Evolutionary conservation across 2,329 filamentous ascomycete genomes (phyloP).

Genomic region (Exophiala spinifera): DNA sequence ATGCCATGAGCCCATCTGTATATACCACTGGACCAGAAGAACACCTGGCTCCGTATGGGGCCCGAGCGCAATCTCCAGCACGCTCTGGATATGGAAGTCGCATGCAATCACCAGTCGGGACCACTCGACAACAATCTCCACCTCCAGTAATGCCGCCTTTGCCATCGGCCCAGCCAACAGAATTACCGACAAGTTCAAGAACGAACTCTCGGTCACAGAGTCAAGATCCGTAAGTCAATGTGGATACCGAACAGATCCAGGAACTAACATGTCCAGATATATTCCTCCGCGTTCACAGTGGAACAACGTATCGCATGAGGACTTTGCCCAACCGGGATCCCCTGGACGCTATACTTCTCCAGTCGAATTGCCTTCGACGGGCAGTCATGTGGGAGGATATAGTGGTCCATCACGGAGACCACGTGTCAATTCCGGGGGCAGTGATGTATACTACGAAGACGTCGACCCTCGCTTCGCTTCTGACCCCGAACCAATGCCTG

Average conservation of each 20-base stretch:
- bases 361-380: conserved; percentile 48
- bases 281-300: conserved; percentile 47
- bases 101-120: conserved; percentile 36
- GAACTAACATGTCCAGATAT: conserved; percentile 33
- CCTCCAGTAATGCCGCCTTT: conserved; percentile 55
- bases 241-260: background rate
- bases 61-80: conserved; percentile 45
- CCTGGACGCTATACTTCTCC: conserved; percentile 24
- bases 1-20: conserved; percentile 18
- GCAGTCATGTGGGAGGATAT: conserved; percentile 44
- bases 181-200: conserved; percentile 10
- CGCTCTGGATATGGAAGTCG: conserved; percentile 28
- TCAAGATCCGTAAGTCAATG: conserved; percentile 24
- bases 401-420: conserved; percentile 33
- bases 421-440: conserved; percentile 31
- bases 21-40: conserved; percentile 22
- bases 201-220: conserved; percentile 18
- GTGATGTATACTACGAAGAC: conserved; percentile 78
- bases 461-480: conserved; percentile 82
- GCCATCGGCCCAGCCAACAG: conserved; percentile 45
- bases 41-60: conserved; percentile 63
- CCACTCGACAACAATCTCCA: conserved; percentile 54
- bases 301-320: conserved; percentile 24
- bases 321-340: conserved; percentile 15
- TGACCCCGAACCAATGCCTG: conserved; percentile 30